Conservation (phyloP, 352 stramenopile species). For the Phytophthora nicotianae region DNA sequence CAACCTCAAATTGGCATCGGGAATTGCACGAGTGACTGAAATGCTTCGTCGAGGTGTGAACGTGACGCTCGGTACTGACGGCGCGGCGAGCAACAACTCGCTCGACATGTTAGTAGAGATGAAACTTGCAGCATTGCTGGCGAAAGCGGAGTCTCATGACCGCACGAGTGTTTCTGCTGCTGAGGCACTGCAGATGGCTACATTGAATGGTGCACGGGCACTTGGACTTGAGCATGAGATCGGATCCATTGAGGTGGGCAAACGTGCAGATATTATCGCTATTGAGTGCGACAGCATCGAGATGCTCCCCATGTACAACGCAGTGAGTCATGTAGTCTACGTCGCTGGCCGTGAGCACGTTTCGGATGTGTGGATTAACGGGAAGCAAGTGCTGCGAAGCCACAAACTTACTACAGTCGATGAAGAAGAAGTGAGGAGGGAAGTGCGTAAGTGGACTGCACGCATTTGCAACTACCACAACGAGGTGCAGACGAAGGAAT, state of each 20-base stretch:
- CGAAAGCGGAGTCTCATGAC: slow-evolving; percentile 73
- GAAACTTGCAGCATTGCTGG: slow-evolving; percentile 84
- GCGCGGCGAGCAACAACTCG: slow-evolving; percentile 88
- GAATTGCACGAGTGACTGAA: slow-evolving; percentile 77
- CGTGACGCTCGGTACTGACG: slow-evolving; percentile 87
- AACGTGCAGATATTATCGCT: slow-evolving; percentile 84
- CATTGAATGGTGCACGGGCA: slow-evolving; percentile 88
- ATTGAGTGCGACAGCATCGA: slow-evolving; percentile 81
- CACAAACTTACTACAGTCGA: slow-evolving; percentile 79
- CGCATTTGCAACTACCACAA: slow-evolving; percentile 38
- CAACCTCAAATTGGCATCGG: slow-evolving; percentile 90
- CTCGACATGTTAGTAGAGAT: slow-evolving; percentile 91
- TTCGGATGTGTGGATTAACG: slow-evolving; percentile 91
- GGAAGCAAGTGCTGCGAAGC: slow-evolving; percentile 71
- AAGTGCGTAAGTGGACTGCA: slow-evolving; percentile 61
- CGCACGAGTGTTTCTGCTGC: slow-evolving; percentile 62
- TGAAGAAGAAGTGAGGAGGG: slow-evolving; percentile 55
- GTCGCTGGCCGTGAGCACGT: slow-evolving; percentile 82
- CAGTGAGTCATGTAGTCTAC: slow-evolving; percentile 89
- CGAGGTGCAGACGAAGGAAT: slow-evolving; percentile 7
- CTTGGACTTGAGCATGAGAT: slow-evolving; percentile 79
- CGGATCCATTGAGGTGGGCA: slow-evolving; percentile 85
- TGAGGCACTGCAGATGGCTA: slow-evolving; percentile 85
- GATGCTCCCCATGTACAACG: slow-evolving; percentile 89
- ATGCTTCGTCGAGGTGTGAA: slow-evolving; percentile 84